These are phyloP conservation scores for Aspergillus tubingensis DNA, from an alignment of 2,329 filamentous ascomycete genomes.

Conservation along the genomic window DNA sequence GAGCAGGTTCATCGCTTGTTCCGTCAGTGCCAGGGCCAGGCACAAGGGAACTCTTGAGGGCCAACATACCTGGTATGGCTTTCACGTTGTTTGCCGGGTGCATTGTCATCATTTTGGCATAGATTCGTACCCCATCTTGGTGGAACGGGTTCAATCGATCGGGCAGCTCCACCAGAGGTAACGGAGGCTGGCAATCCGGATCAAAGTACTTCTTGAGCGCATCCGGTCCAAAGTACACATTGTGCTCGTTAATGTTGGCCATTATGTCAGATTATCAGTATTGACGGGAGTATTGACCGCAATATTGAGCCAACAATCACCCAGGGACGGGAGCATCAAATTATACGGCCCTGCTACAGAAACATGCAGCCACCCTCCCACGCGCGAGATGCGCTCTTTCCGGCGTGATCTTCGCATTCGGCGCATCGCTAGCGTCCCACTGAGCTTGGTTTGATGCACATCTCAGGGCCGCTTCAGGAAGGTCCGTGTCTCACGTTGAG, in stretches of 20 bases:
- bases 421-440: neutral
- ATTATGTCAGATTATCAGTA: slow-evolving; percentile 17
- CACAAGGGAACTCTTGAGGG: neutral
- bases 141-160: slow-evolving; percentile 59
- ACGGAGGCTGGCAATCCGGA: slow-evolving; percentile 58
- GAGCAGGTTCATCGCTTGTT: slow-evolving; percentile 54
- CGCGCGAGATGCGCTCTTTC: neutral
- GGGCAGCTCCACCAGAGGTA: slow-evolving; percentile 65
- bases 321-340: slow-evolving; percentile 10
- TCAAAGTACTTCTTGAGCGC: slow-evolving; percentile 62
- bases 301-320: neutral
- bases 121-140: slow-evolving; percentile 61
- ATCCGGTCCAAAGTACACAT: slow-evolving; percentile 61
- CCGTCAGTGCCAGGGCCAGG: neutral
- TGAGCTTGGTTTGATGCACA: neutral
- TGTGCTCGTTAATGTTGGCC: slow-evolving; percentile 43
- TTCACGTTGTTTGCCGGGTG: slow-evolving; percentile 68
- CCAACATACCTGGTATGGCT: slow-evolving; percentile 52
- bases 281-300: neutral
- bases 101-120: slow-evolving; percentile 67
- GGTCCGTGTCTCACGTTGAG: neutral
- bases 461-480: neutral
- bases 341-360: slow-evolving; percentile 9
- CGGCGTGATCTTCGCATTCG: neutral
- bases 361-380: neutral